Base-by-base conservation (phyloP, 495 filamentous ascomycete species). In the Neurospora discreta region DNA sequence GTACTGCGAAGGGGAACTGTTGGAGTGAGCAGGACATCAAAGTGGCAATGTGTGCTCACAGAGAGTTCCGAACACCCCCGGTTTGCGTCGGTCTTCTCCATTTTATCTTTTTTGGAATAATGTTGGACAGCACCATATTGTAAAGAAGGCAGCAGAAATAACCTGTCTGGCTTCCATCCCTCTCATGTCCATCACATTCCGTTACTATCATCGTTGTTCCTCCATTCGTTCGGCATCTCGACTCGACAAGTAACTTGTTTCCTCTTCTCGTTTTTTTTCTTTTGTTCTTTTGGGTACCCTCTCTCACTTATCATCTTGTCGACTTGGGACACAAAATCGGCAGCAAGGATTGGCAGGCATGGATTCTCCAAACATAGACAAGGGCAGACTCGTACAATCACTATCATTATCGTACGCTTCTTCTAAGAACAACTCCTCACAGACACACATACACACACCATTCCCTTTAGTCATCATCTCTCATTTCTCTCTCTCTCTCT, bases 1-100 rank as follows among this genome's bases (percentile, higher is more conserved):
- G 15, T 94, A 85, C 78, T 87, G 86, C 77, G 80, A 85, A 40
- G 81, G 82, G 42, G 81, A 83, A 20, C 68, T 78, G 70, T 42
- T 78, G 58, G 71, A 67, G 36, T 41, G 36, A 39, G 39, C 26
- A 42, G 52, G 4, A 18, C 38, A 38, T 38, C 38, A 23, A 16
- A 39, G 23, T 44, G 38, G 18, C 33, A 58, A 16, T 43, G 43
- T 39, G 15, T 9, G 41, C 38, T 39, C 16, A 15, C 52, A 69
- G 41, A 23, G 23, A 46, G 16, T 39, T 60, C 15, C 52, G 23
- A 60, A 30, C 13, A 60, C 26, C 5, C 23, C 26, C 44, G 44
- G 44, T 13, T 60, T 16, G 15, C 13, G 8, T 33, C 6, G 44
- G 44, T 20, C 20, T 23, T n/a, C 18, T 9, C 43, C 11, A 26